phyloP scores from a whole-genome alignment of 2,329 filamentous ascomycete genomes.

The Diplocarpon mali region DNA sequence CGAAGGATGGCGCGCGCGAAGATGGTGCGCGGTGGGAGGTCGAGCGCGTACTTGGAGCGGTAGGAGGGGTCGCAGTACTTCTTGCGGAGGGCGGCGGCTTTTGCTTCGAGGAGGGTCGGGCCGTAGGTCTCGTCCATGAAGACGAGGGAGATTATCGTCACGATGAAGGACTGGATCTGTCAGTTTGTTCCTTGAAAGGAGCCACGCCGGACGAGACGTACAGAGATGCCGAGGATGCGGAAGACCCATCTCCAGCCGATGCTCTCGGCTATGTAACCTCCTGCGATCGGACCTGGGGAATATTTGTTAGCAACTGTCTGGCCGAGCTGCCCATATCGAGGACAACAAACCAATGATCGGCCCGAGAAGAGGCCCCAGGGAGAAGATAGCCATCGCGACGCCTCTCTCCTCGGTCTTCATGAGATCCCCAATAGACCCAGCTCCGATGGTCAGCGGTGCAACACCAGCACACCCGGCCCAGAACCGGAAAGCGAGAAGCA shows the following conservation, averaged over 20 bases:
- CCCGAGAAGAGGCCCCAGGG: constrained; percentile 25
- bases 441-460: constrained; percentile 23
- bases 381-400: constrained; percentile 14
- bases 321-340: constrained; percentile 30
- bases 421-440: constrained; percentile 17
- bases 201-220: background rate
- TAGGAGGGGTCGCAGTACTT: constrained; percentile 29
- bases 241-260: constrained; percentile 36
- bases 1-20: constrained; percentile 34
- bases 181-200: too few relatives aligned
- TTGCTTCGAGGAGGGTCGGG: constrained; percentile 32
- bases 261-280: constrained; percentile 31
- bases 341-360: constrained; percentile 19
- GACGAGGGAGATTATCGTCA: constrained; percentile 17
- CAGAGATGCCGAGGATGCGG: constrained; percentile 38
- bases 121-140: constrained; percentile 35
- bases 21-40: constrained; percentile 23
- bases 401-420: constrained; percentile 14
- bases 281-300: constrained; percentile 22
- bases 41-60: constrained; percentile 26
- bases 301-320: constrained; percentile 29
- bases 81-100: constrained; percentile 35
- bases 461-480: constrained; percentile 34
- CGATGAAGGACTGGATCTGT: constrained; percentile 23
- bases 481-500: constrained; percentile 37